These are phyloP conservation scores for Ophiostoma triangulosporum DNA, from an alignment of 2,329 filamentous ascomycete genomes.

Conservation along the genomic window DNA sequence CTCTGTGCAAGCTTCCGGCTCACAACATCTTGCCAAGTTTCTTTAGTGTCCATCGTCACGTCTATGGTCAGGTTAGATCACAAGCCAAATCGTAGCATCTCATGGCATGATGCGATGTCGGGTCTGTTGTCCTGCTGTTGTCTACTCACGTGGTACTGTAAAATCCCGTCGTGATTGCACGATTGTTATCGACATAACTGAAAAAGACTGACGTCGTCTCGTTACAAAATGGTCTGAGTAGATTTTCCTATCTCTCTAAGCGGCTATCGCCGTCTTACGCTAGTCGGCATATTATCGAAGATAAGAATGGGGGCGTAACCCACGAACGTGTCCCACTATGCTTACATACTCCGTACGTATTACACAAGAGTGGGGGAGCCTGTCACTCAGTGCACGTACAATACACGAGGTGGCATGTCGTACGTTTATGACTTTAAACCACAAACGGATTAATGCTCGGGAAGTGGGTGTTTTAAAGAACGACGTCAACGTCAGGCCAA, in stretches of 20 bases:
- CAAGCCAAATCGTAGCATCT: too few species aligned
- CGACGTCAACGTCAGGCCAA: too few species aligned
- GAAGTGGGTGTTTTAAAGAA: too few species aligned
- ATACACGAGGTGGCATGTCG: too few species aligned
- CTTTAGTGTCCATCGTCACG: background rate
- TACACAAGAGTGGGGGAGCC: background rate
- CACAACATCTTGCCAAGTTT: background rate
- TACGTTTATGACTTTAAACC: too few species aligned
- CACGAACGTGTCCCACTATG: background rate
- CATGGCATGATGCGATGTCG: too few species aligned
- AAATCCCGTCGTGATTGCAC: background rate
- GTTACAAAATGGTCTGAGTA: background rate
- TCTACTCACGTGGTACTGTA: too few species aligned
- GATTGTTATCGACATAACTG: background rate
- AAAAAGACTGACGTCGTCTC: background rate
- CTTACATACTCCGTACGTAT: too few species aligned
- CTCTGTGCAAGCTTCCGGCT: background rate
- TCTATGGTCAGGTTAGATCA: too few species aligned
- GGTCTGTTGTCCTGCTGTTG: too few species aligned
- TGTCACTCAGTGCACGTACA: too few species aligned
- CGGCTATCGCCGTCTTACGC: background rate
- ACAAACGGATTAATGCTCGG: too few species aligned
- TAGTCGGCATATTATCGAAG: background rate
- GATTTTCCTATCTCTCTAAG: background rate
- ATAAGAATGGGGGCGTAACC: background rate